Evolutionary conservation across 1,139 yeast species (phyloP).

Genomic region (Yamadazyma sp.): DNA sequence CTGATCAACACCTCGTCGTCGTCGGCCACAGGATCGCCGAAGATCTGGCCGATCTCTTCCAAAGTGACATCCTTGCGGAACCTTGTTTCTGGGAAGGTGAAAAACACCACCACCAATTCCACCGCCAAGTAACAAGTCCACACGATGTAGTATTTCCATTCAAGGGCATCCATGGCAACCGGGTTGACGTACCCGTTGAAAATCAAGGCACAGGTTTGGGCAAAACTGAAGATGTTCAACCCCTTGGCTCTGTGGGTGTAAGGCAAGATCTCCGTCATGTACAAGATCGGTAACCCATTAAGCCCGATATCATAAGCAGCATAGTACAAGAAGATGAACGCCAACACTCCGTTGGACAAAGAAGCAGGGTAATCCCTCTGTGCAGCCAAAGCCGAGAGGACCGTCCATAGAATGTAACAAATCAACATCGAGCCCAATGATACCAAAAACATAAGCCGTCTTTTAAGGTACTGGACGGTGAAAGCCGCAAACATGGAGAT

Average conservation of each 20-base stretch:
- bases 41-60: constrained; percentile 53
- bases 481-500: constrained; percentile 32
- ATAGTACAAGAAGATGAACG: constrained; percentile 46
- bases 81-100: constrained; percentile 48
- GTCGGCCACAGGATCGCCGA: constrained; percentile 36
- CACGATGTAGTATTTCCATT: constrained; percentile 62
- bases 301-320: constrained; percentile 38
- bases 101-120: constrained; percentile 36
- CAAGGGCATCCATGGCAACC: constrained; percentile 58
- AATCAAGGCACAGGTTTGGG: constrained; percentile 23
- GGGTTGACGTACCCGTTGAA: constrained; percentile 53
- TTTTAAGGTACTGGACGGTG: constrained; percentile 30
- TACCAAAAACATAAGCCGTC: constrained; percentile 47
- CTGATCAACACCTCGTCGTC: background rate
- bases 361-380: constrained; percentile 34
- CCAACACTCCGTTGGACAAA: constrained; percentile 45
- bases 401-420: constrained; percentile 40
- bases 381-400: constrained; percentile 34
- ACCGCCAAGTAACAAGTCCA: constrained; percentile 41
- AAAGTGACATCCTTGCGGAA: constrained; percentile 45
- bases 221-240: constrained; percentile 30
- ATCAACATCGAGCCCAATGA: constrained; percentile 37
- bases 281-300: constrained; percentile 40
- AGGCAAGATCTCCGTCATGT: constrained; percentile 45
- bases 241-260: constrained; percentile 48